Evolutionary conservation across 805 yeast genomes (phyloP), one percentile per base, ranked within the genome.

Genomic region (Metschnikowia drakensbergensis): DNA sequence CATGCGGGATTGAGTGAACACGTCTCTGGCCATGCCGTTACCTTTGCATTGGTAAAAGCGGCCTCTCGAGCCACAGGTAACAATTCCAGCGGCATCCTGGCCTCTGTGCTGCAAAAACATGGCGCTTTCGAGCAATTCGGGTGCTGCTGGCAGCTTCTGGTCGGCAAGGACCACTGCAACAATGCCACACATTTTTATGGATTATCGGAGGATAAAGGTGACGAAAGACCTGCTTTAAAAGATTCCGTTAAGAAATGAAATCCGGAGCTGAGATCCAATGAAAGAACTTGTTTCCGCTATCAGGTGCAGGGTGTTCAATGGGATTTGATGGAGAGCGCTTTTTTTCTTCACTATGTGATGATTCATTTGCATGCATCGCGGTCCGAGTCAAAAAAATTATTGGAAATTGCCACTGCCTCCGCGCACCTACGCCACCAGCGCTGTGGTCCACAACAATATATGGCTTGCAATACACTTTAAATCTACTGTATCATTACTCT

Each of bases 71-170:
- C 97, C 98, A 66, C 97, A 89, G 6, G 99, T 94, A 25, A 89
- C 94, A 47, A 94, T 92, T 54, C 99, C 99, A n/a, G 97, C 97
- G 8, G 99, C 99, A 67, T 94, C 99, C 72, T 94, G 99, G 40
- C 99, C 99, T 64, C 99, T 81, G 65, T 94, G 99, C 66, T 94
- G 99, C 53, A 94, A 74, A 66, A 86, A 92, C 72, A 90, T 81
- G 54, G 92, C 85, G 5, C 96, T 97, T 65, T 94, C 99, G 48
- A 89, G 83, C 39, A 94, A 75, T 62, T 91, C 98, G 4, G 96
- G 83, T 9, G 96, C 96, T 42, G 87, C 97, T 49, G 80, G 77
- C 42, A 76, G 76, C 25, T 75, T 66, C 57, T 82, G 86, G 66
- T 89, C 86, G 9, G 96, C 88, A 49, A 88, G 76, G 37, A 89